A percentile compares a stretch with the other conserved stretches of the same genome.
phyloP scores from a whole-genome alignment of 2,329 filamentous ascomycete genomes.

The Claviceps monticola region DNA sequence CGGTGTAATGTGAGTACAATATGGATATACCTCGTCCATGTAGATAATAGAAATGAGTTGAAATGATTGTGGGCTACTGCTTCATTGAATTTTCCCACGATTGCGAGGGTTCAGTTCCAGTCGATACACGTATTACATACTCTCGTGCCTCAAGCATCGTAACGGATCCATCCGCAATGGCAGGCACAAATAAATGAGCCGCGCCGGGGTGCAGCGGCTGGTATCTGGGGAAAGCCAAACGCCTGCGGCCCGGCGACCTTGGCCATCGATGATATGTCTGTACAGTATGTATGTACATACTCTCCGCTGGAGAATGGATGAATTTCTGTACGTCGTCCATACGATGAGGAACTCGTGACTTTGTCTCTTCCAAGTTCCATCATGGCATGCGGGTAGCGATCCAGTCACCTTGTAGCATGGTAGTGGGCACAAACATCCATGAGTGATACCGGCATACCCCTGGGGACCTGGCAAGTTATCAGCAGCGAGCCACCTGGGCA shows the following conservation, averaged over 20 bases:
- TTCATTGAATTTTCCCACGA: too few species aligned
- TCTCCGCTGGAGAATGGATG: background rate
- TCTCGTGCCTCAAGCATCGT: background rate
- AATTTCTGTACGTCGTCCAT: background rate
- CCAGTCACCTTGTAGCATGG: background rate
- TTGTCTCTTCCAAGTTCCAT: background rate
- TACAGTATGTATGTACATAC: too few species aligned
- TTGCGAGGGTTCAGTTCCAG: too few species aligned
- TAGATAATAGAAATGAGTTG: too few species aligned
- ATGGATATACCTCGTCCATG: background rate
- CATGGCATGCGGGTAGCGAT: background rate
- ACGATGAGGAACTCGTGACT: background rate
- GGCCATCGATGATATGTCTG: background rate
- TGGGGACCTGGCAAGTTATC: background rate
- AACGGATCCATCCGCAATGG: background rate
- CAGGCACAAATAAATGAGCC: background rate
- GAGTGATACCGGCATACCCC: background rate
- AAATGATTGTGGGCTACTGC: too few species aligned
- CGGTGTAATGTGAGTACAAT: background rate
- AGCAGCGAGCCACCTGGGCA: background rate
- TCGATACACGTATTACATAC: background rate
- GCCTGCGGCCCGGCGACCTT: background rate
- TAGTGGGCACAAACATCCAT: background rate
- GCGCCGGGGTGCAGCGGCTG: slow-evolving; percentile 3
- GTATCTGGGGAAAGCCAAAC: background rate